Conservation (phyloP, 2,329 filamentous ascomycete genomes). For the Fusarium mangiferae region DNA sequence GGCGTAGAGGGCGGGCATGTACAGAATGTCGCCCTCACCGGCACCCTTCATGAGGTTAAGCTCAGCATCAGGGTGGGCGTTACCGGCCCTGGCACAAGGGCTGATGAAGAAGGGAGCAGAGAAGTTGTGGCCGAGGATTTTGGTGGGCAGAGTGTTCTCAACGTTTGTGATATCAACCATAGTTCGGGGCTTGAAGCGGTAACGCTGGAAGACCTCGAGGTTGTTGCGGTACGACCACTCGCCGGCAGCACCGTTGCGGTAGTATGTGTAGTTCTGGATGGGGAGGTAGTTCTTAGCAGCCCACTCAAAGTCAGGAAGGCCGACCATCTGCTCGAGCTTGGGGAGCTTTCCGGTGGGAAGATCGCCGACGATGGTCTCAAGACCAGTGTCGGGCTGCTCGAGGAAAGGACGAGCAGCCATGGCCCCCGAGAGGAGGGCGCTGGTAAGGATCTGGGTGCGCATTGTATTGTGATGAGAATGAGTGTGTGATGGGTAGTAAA, state of each 20-base stretch:
- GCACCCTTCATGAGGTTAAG: conserved; percentile 61
- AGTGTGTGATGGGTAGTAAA: not conserved
- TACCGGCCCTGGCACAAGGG: conserved; percentile 58
- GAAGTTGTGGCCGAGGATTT: conserved; percentile 64
- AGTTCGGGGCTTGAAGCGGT: conserved; percentile 59
- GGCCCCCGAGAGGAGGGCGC: conserved; percentile 49
- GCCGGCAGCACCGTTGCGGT: conserved; percentile 64
- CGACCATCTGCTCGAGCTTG: conserved; percentile 56
- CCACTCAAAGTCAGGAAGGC: conserved; percentile 65
- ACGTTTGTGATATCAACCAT: conserved; percentile 61
- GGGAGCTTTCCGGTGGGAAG: conserved; percentile 53
- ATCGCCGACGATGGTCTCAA: conserved; percentile 52
- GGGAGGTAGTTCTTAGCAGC: conserved; percentile 61
- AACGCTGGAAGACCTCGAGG: conserved; percentile 63
- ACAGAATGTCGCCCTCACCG: conserved; percentile 59
- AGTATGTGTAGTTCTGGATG: conserved; percentile 62
- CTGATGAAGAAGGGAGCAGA: conserved; percentile 66
- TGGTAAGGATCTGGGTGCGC: conserved; percentile 38
- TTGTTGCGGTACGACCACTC: conserved; percentile 68
- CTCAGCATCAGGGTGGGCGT: conserved; percentile 59
- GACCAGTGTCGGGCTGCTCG: conserved; percentile 59
- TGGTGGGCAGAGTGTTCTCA: conserved; percentile 55
- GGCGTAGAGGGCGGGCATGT: conserved; percentile 56
- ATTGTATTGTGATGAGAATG: conserved; percentile 30
- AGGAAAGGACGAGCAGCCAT: conserved; percentile 57